Percentiles rank a stretch among this genome's conserved stretches.
Conservation (phyloP, 2,329 filamentous ascomycete species). For the Beauveria scarabaeidicola region DNA sequence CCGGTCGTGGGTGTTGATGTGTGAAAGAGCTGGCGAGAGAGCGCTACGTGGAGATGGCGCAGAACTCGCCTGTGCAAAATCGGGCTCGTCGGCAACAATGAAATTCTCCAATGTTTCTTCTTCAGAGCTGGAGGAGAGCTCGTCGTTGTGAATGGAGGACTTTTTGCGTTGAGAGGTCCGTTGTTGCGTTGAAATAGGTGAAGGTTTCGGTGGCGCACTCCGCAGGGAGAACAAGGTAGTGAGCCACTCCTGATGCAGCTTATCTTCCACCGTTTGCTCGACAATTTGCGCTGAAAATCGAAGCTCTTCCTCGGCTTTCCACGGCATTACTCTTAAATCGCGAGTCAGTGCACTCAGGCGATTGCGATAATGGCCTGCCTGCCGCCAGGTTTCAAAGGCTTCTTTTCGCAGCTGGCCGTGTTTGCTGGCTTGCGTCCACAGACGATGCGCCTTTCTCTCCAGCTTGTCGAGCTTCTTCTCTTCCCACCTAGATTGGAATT, state of each 20-base stretch:
- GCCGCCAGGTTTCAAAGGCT: conserved; percentile 28
- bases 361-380: conserved; percentile 33
- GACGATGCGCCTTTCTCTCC: conserved; percentile 44
- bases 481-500: conserved; percentile 48
- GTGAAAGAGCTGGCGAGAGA: background rate
- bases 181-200: conserved; percentile 19
- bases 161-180: conserved; percentile 13
- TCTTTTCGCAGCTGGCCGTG: conserved; percentile 21
- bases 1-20: background rate
- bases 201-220: conserved; percentile 12
- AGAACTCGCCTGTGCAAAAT: background rate
- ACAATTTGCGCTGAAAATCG: conserved; percentile 48
- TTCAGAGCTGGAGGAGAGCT: conserved; percentile 42
- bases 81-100: conserved; percentile 30
- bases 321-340: conserved; percentile 44
- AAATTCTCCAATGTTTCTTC: conserved; percentile 37
- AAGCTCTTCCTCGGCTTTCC: conserved; percentile 45
- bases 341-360: conserved; percentile 49
- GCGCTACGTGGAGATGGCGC: background rate
- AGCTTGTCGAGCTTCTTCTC: conserved; percentile 47
- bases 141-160: conserved; percentile 26
- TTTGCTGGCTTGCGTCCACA: conserved; percentile 53
- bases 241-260: conserved; percentile 44
- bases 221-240: conserved; percentile 37
- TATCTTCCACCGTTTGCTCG: conserved; percentile 56